Percentiles rank a stretch among this genome's conserved stretches.
These are phyloP conservation scores for Antrodiella citrinella DNA, from an alignment of 768 basidiomycete species.

Conservation along the genomic window DNA sequence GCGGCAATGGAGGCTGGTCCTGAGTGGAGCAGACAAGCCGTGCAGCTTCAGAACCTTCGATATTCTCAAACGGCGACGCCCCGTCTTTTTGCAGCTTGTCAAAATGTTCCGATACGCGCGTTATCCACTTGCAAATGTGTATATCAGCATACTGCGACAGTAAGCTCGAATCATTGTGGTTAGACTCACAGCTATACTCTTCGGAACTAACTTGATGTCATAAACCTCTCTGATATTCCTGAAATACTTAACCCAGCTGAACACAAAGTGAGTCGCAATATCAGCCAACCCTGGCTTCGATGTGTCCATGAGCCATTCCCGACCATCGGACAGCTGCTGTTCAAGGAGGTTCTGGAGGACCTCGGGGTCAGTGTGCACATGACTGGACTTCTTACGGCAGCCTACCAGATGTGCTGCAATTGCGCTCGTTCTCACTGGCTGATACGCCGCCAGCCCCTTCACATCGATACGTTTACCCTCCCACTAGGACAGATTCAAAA, in stretches of 20 bases:
- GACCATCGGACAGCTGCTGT: slow-evolving; percentile 40
- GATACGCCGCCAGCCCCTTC: slow-evolving; percentile 25
- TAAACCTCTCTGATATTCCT: slow-evolving; percentile 29
- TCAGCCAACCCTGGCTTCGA: slow-evolving; percentile 44
- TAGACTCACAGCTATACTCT: slow-evolving; percentile 31
- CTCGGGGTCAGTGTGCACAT: too few species aligned
- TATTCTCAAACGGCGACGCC: slow-evolving; percentile 16
- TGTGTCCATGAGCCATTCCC: slow-evolving; percentile 53
- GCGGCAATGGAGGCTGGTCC: slow-evolving; percentile 3
- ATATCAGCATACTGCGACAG: too few species aligned
- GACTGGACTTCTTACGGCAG: too few species aligned
- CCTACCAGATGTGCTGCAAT: slow-evolving; percentile 38
- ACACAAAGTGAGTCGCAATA: slow-evolving; percentile 41
- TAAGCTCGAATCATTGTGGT: too few species aligned
- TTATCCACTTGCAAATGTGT: slow-evolving; percentile 50
- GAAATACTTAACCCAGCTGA: slow-evolving; percentile 36
- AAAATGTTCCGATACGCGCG: slow-evolving; percentile 30
- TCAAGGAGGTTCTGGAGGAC: slow-evolving; percentile 31
- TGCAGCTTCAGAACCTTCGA: slow-evolving; percentile 37
- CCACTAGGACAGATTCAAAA: slow-evolving; percentile 7
- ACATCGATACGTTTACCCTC: slow-evolving; percentile 30
- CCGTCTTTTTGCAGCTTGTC: slow-evolving; percentile 21
- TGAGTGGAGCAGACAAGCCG: slow-evolving; percentile 29
- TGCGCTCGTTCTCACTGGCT: slow-evolving; percentile 27
- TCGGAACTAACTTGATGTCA: slow-evolving; percentile 30